A percentile compares a stretch with the other conserved stretches of the same genome.
Evolutionary conservation across 768 basidiomycete genomes (phyloP).

Genomic region (Trametes sanguinea): DNA sequence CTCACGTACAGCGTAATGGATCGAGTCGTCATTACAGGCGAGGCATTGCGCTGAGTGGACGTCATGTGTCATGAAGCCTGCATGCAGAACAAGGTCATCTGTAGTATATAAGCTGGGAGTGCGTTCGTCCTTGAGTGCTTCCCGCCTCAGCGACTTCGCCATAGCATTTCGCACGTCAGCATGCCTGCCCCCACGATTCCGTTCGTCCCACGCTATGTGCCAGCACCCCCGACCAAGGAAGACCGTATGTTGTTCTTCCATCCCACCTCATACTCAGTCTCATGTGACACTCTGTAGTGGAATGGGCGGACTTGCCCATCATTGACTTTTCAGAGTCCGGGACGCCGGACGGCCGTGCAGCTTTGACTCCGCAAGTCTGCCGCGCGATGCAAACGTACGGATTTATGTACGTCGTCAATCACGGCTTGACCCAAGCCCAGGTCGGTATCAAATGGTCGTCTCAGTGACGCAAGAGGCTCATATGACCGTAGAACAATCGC

Average conservation of each 20-base stretch:
- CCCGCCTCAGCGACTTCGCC: no score
- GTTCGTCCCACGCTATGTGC: conserved; percentile 7
- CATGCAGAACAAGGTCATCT: no score
- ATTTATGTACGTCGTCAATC: conserved; percentile 37
- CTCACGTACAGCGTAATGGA: no score
- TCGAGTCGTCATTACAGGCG: no score
- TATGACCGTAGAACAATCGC: conserved; percentile 31
- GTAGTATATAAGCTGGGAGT: no score
- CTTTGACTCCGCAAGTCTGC: conserved; percentile 29
- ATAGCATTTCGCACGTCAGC: neutral
- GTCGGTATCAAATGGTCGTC: conserved; percentile 15
- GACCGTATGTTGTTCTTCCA: conserved; percentile 33
- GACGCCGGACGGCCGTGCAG: conserved; percentile 31
- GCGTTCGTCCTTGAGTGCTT: no score
- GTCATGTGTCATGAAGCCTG: no score
- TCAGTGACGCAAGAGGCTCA: neutral
- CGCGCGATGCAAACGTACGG: conserved; percentile 34
- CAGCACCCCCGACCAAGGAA: conserved; percentile 32
- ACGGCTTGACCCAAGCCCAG: conserved; percentile 32
- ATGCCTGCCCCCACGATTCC: conserved; percentile 21
- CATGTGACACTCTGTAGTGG: conserved; percentile 24
- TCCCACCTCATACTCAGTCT: neutral
- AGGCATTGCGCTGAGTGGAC: no score
- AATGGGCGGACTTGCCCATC: conserved; percentile 35
- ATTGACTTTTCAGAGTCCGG: conserved; percentile 32